Evolutionary conservation across 2,329 filamentous ascomycete species (phyloP), one percentile per base, ranked within the genome.

Genomic region (Coleophoma crateriformis): DNA sequence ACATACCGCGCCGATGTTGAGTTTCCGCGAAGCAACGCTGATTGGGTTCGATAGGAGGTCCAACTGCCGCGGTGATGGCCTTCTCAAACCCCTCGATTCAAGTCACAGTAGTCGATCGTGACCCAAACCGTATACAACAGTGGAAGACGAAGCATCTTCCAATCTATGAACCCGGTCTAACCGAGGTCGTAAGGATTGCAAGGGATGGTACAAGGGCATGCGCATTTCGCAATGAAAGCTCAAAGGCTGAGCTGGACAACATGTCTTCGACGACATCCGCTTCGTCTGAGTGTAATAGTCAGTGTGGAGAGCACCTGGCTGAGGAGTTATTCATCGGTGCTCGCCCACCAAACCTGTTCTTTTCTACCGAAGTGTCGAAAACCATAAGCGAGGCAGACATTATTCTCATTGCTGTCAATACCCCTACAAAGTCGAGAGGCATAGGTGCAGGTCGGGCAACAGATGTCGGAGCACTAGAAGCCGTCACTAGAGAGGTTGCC

Each of bases 381-480:
- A 74, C 73, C 52, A 85, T 91, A 52, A 66, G 72, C 20, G 79
- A 82, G 54, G 87, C 88, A 12, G 86, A 91, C 61, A 69, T 91
- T 41, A 78, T 92, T 50, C 79, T 92, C 51, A 78, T 91, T 49
- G 81, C 85, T 13, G 88, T 92, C 58, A 89, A 90, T 65, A 91
- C 88, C 0, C 87, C 87, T 2, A 90, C 87, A 40, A 91, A 90
- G 70, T 78, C 72, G 34, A 78, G 77, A 44, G 87, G 87, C 48
- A 70, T 81, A 19, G 88, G 87, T 44, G 82, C 83, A 5, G 87
- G 86, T 11, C 78, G 76, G 55, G 87, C 87, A 0, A 85, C 85
- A 14, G 85, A 91, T 58, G 80, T 91, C 71, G 81, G 80, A 1
- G 81, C 82, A 11, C 79, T 91, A 22, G 87, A 91, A 64, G 80